Conservation (phyloP, 2,329 filamentous ascomycete genomes). For the Metarhizium anisopliae region DNA sequence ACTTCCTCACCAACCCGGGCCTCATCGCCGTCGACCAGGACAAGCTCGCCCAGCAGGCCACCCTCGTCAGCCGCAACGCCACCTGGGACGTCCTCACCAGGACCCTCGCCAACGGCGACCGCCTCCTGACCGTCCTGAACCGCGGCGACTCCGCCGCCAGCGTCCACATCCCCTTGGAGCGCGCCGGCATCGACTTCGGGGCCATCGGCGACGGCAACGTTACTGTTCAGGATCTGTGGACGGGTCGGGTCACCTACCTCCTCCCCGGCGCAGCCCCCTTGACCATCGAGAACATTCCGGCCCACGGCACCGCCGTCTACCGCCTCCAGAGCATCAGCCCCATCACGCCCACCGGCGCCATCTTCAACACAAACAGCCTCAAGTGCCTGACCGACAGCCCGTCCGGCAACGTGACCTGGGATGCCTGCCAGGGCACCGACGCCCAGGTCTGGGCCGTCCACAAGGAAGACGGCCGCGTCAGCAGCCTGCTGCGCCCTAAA, state of each 20-base stretch:
- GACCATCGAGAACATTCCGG: conserved; percentile 18
- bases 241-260: conserved; percentile 19
- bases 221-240: conserved; percentile 34
- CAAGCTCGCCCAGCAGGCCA: conserved; percentile 32
- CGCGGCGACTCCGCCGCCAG: conserved; percentile 21
- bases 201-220: conserved; percentile 14
- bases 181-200: conserved; percentile 24
- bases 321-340: conserved; percentile 24
- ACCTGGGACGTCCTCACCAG: conserved; percentile 37
- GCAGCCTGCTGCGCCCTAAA: conserved; percentile 24
- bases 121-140: conserved; percentile 38
- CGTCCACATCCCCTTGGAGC: conserved; percentile 22
- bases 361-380: conserved; percentile 38
- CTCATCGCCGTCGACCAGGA: conserved; percentile 35
- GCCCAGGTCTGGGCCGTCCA: conserved; percentile 33
- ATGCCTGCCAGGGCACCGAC: conserved; percentile 26
- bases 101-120: conserved; percentile 35
- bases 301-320: conserved; percentile 32
- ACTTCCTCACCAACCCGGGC: conserved; percentile 29
- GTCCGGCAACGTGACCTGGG: conserved; percentile 21
- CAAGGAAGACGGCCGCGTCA: conserved; percentile 22
- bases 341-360: conserved; percentile 33
- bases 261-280: conserved; percentile 12
- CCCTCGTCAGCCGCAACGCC: conserved; percentile 33
- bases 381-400: conserved; percentile 29